phyloP scores from a whole-genome alignment of 306 rosid species.

The Urtica urens region DNA sequence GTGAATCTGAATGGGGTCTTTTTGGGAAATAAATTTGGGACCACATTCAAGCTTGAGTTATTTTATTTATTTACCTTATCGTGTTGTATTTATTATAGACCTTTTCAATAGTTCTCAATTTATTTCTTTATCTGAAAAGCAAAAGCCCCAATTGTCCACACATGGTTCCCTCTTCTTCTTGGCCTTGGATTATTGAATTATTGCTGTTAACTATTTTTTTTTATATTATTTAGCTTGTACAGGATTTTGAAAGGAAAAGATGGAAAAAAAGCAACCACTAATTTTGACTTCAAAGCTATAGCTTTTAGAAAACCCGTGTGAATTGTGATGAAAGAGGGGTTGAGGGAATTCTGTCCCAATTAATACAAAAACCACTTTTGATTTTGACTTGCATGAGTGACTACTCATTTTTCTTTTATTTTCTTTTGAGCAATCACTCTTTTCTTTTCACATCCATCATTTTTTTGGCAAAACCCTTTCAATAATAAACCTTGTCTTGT shows the following conservation, averaged over 20 bases:
- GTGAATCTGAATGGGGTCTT: constrained; percentile 6
- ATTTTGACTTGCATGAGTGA: constrained; percentile 14
- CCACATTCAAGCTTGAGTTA: constrained; percentile 21
- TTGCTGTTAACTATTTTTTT: neutral
- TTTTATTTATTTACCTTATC: constrained; percentile 14
- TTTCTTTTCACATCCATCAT: neutral
- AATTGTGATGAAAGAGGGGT: too few species aligned
- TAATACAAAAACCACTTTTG: constrained; percentile 17
- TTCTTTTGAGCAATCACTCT: neutral
- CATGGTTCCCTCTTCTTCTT: constrained; percentile 9
- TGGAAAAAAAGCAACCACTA: constrained; percentile 6
- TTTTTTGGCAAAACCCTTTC: constrained; percentile 3
- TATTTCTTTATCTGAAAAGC: neutral
- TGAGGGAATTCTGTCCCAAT: constrained; percentile 8
- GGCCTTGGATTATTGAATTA: constrained; percentile 3
- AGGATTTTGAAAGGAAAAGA: neutral
- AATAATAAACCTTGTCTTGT: constrained; percentile 5
- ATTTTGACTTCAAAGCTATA: constrained; percentile 3
- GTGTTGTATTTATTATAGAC: constrained; percentile 12
- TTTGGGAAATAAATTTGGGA: constrained; percentile 11
- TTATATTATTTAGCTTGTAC: neutral
- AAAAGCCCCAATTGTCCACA: constrained; percentile 6
- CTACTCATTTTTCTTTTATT: constrained; percentile 2
- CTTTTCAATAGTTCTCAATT: neutral
- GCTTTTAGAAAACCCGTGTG: constrained; percentile 14